These are phyloP conservation scores for Paxillus ammoniavirescens DNA, from an alignment of 768 basidiomycete species.

Conservation along the genomic window DNA sequence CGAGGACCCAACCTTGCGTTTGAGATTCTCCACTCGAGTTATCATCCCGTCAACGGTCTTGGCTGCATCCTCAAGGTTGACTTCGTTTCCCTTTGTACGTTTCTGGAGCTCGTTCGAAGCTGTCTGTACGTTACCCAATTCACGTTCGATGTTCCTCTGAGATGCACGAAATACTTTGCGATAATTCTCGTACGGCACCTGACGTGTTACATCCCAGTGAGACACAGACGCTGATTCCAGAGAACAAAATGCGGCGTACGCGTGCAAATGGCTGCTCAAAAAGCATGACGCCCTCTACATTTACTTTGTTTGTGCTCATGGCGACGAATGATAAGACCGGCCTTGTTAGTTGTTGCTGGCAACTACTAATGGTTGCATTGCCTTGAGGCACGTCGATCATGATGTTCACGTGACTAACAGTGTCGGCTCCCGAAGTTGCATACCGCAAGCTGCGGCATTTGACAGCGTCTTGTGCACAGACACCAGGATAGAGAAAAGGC, in stretches of 20 bases:
- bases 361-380: conserved; percentile 1
- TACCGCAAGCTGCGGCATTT: neutral
- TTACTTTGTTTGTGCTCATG: conserved; percentile 50
- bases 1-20: conserved; percentile 70
- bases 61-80: conserved; percentile 50
- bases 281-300: conserved; percentile 70
- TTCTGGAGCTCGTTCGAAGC: conserved; percentile 59
- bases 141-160: conserved; percentile 80
- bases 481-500: neutral
- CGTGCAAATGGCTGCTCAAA: conserved; percentile 84
- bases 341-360: conserved; percentile 8
- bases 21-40: conserved; percentile 70
- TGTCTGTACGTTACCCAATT: conserved; percentile 59
- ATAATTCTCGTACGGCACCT: conserved; percentile 92
- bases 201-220: conserved; percentile 11
- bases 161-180: conserved; percentile 83
- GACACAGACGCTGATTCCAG: neutral
- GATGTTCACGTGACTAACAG: conserved; percentile 24
- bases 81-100: conserved; percentile 36
- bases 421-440: neutral
- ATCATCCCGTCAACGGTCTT: conserved; percentile 76
- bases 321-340: conserved; percentile 3
- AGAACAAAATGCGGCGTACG: conserved; percentile 38
- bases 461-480: neutral
- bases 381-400: conserved; percentile 9